Base-by-base conservation (phyloP, 108 stramenopile genomes). In the Fistulifera solaris region DNA sequence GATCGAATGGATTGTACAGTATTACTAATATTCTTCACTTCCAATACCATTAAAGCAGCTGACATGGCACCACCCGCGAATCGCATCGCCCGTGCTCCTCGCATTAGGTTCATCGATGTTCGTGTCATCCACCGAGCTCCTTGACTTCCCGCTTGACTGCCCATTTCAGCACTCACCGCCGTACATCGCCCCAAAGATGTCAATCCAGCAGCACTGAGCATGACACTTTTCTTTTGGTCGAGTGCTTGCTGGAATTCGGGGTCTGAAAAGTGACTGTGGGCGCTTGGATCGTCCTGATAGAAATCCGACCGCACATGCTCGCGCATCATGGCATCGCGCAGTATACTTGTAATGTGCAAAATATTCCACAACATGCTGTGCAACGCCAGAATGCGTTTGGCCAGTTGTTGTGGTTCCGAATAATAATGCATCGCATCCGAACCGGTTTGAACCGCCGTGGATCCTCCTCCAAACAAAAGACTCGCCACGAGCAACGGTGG, bases 401-500 rank as follows among this genome's bases (percentile, higher is more conserved):
- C 80, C 62, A 86, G 41, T 38, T 63, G 58, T 53, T 81, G 71
- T 18, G 85, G 80, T 56, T 81, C 80, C 45, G 73, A 71, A 27
- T 60, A 80, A 53, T 79, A 82, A 53, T 68, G 73, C 14, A 69
- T 55, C 1, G 61, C 71, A n/a, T 77, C 76, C 45, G 62, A 70
- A 21, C 77, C 77, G 14, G 80, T 77, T 40, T 68, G 65, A 8
- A 58, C 80, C 11, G 76, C 75, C 0, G 77, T 75, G 1, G 85
- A 77, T n/a, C 65, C 64, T 14, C 77, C 75, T 2, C 85, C 78
- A 62, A 86, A 79, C n/a, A 86, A 48, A 14, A 86, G 44, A 6
- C 77, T 76, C 1, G 85, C 80, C 47, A 86, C 62, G 13, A 86
- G 55, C 5, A 86, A 52, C 8, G 85, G 85, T 11, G 81, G 72